These are phyloP conservation scores for Trypanosoma lewisi DNA, from an alignment of 208 protist species.

Conservation along the genomic window DNA sequence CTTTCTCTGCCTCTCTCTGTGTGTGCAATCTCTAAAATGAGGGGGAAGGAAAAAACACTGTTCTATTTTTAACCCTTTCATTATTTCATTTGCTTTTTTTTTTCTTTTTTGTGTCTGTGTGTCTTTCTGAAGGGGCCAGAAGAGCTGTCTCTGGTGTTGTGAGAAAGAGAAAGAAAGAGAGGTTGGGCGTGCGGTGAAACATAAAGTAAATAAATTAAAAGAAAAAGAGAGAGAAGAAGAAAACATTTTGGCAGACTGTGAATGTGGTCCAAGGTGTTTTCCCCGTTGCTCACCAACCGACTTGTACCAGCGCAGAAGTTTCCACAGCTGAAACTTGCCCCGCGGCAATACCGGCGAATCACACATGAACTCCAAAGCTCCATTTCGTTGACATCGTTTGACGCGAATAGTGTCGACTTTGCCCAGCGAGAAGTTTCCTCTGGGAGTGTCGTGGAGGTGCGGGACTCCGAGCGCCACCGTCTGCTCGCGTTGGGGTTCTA, in stretches of 20 bases:
- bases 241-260: neutral
- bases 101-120: conserved; percentile 4
- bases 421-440: conserved; percentile 47
- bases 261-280: conserved; percentile 76
- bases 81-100: conserved; percentile 14
- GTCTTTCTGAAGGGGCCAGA: neutral
- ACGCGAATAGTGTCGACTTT: conserved; percentile 51
- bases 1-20: neutral
- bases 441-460: conserved; percentile 70
- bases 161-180: neutral
- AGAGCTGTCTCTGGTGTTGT: neutral
- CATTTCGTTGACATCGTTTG: conserved; percentile 54
- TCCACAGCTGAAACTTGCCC: conserved; percentile 63
- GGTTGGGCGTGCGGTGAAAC: too few relatives aligned
- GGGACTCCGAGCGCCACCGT: conserved; percentile 38
- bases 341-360: conserved; percentile 39
- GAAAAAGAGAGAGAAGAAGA: neutral
- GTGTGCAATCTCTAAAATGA: too few relatives aligned
- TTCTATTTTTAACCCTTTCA: too few relatives aligned
- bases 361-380: conserved; percentile 45
- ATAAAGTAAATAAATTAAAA: neutral
- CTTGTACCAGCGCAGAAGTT: conserved; percentile 71
- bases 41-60: too few relatives aligned
- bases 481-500: conserved; percentile 82
- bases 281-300: conserved; percentile 48